Evolutionary conservation across 768 basidiomycete genomes (phyloP), one percentile per base, ranked within the genome.

Genomic region (Sarcodon sp.): DNA sequence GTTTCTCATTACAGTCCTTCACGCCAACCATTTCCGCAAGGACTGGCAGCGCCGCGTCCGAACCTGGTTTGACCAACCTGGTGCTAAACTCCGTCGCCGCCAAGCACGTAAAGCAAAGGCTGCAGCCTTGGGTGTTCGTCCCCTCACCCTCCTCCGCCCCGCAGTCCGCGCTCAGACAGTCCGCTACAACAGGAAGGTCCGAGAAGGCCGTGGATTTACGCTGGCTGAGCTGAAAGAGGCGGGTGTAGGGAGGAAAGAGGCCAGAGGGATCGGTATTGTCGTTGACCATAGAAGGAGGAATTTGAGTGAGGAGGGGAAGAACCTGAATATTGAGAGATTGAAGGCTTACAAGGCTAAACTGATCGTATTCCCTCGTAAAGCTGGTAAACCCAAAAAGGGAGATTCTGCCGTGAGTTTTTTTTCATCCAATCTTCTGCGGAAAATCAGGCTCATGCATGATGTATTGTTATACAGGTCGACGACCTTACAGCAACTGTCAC

Each of bases 1-100:
- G 46, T 11, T 36, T 44, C 50, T 43, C 15, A 34, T 6, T 50
- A 21, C 54, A 87, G 88, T 87, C 72, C 87, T 94, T 67, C 91
- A 80, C 71, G 77, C 68, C 59, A 92, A 92, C 70, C 91, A 96
- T 67, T 92, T 92, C 79, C 88, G 81, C 75, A 98, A 98, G 82
- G 93, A 98, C 67, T 98, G 93, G 93, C 94, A 98, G 69, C 77
- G 83, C 62, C 86, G 85, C 55, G 91, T 94, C 59, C 84, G 84
- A 69, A 94, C 90, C 63, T 92, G 93, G 93, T 98, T 98, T 66
- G 87, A 98, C 75, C 96, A 99, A 71, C 91, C 96, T 49, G 94
- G 93, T 44, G 87, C 88, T 65, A 98, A 98, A 73, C 86, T 92
- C 66, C 87, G 89, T 66, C 79, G 96, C 65, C 87, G 96, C 65